Percentiles rank a stretch among this genome's conserved stretches.
phyloP scores from a whole-genome alignment of 805 yeast genomes.

The Candida germanica region DNA sequence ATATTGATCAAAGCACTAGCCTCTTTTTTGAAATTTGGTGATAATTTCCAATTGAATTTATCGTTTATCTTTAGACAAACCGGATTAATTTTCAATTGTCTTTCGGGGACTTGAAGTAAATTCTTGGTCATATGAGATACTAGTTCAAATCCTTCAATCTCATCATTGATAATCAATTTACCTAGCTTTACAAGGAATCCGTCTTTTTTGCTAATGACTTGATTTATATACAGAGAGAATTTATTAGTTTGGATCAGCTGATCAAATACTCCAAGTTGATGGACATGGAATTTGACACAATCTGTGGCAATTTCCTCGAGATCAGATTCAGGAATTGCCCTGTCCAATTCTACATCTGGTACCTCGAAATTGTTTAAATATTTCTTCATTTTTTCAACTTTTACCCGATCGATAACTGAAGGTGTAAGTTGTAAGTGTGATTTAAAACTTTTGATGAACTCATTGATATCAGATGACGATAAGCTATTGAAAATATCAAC shows the following conservation, averaged over 20 bases:
- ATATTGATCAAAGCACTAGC: no score
- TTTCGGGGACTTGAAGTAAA: background rate
- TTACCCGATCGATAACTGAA: background rate
- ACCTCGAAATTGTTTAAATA: background rate
- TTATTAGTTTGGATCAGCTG: no score
- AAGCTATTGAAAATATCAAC: conserved; percentile 12
- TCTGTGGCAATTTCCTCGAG: background rate
- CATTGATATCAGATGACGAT: conserved; percentile 11
- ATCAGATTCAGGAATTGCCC: background rate
- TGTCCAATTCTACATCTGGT: background rate
- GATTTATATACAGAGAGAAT: no score
- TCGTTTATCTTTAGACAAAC: no score
- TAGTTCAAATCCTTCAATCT: background rate
- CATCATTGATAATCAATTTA: background rate
- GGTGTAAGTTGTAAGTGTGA: background rate
- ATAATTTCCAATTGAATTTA: no score
- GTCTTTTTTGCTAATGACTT: background rate
- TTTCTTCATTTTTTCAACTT: background rate
- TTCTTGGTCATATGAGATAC: background rate
- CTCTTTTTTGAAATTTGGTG: no score
- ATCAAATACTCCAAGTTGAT: background rate
- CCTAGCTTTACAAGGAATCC: background rate
- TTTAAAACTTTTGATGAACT: conserved; percentile 8
- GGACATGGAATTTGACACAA: background rate
- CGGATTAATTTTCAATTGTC: no score